Conservation (phyloP, 2,329 filamentous ascomycete species). For the Trichoderma oligosporum region DNA sequence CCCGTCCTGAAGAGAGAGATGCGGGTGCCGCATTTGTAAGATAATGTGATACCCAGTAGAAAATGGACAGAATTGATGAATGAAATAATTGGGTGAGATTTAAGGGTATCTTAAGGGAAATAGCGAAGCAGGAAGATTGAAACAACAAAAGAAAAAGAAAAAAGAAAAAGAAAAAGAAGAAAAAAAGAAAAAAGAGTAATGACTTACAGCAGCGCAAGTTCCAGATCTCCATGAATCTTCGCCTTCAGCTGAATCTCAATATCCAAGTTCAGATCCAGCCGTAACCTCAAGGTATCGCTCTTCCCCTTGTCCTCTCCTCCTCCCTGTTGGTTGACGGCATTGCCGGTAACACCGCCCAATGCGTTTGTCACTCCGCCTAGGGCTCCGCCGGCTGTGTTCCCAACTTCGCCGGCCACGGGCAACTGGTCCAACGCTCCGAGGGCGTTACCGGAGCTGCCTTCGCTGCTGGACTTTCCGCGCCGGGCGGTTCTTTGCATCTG, state of each 20-base stretch:
- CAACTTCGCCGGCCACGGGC: constrained; percentile 34
- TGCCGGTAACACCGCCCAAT: constrained; percentile 40
- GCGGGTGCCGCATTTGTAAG: constrained; percentile 15
- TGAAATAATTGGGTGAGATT: too few relatives aligned
- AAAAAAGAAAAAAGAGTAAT: not conserved
- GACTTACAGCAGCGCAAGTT: constrained; percentile 63
- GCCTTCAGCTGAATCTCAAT: constrained; percentile 83
- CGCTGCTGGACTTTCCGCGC: not conserved
- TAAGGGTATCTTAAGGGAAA: too few relatives aligned
- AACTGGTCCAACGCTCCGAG: constrained; percentile 32
- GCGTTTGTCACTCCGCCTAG: constrained; percentile 40
- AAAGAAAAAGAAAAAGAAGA: constrained; percentile 12
- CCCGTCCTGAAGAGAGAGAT: constrained; percentile 18
- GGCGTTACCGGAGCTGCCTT: not conserved
- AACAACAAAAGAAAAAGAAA: not conserved
- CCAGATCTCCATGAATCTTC: constrained; percentile 79
- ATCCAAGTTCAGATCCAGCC: constrained; percentile 76
- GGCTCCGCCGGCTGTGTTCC: constrained; percentile 36
- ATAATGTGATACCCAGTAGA: constrained; percentile 9
- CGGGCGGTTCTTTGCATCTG: not conserved
- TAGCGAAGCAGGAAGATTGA: not conserved
- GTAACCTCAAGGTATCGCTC: constrained; percentile 58
- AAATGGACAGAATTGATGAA: not conserved
- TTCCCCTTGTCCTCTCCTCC: constrained; percentile 41
- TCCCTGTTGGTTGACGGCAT: constrained; percentile 35